Evolutionary conservation across 1,139 yeast genomes (phyloP), one percentile per base, ranked within the genome.

Genomic region (Protomyces arabidopsidicola): DNA sequence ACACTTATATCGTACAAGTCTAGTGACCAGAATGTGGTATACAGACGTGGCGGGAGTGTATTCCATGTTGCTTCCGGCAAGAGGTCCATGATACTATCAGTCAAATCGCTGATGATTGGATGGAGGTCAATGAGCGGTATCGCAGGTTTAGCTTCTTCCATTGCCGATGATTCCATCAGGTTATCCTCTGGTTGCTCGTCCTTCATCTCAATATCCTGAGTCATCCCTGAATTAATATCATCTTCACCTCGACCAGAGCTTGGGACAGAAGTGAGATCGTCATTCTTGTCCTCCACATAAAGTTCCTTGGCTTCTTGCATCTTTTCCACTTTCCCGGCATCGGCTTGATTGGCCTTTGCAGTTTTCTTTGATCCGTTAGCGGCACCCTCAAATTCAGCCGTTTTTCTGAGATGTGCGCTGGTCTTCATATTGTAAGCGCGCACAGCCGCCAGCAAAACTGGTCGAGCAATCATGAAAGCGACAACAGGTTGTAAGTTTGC

Each of bases 381-480:
- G 9, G 16, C 42, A 12, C 5, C 6, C 9, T 36, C 16, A 5
- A 14, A 4, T 14, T 12, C 16, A 12, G 42, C 14, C 14, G 42
- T 5, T 9, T 36, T 36, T 42, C 18, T 42, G 12, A 18, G 48
- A 10, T 42, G 22, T n/a, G 22, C 48, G 24, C 48, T 42, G 24
- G 14, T n/a, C 5, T 5, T 18, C 27, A 55, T 68, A 27, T 68
- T 70, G 48, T 66, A 69, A 50, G 70, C 70, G 50, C 75, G 69
- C 31, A 76, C 68, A n/a, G 71, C 72, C 10, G 73, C 72, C 6
- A 75, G 71, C 55, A 81, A 72, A 54, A 73, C 72, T 27, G 79
- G 78, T 71, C 97, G 81, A 96, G 96, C 89, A 1, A 90, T 71
- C 67, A 87, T 90, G 75, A 87, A 90, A 0, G 86, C 86, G 89